Evolutionary conservation across 495 filamentous ascomycete species (phyloP).

Genomic region (Barbatosphaeria neglecta): DNA sequence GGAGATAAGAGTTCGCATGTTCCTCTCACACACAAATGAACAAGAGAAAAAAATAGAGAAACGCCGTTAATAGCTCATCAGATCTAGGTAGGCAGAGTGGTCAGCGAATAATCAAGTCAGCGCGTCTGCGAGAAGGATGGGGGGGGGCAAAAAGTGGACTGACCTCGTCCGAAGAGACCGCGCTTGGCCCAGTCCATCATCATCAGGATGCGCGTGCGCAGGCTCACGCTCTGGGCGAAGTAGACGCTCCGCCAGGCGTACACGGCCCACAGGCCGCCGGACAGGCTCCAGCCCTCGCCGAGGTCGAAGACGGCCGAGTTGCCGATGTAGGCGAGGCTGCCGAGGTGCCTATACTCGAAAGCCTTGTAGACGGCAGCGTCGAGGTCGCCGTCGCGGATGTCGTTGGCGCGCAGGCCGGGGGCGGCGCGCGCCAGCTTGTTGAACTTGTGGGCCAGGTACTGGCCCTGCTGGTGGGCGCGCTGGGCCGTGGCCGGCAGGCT

Average conservation of each 20-base stretch:
- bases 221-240: slow-evolving; percentile 94
- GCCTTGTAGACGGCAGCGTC: slow-evolving; percentile 91
- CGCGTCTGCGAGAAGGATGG: neutral
- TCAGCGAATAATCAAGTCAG: slow-evolving; percentile 14
- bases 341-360: slow-evolving; percentile 88
- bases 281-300: slow-evolving; percentile 57
- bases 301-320: slow-evolving; percentile 94
- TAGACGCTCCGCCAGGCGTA: slow-evolving; percentile 97
- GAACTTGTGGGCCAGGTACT: slow-evolving; percentile 88
- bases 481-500: slow-evolving; percentile 87
- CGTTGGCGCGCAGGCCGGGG: slow-evolving; percentile 65
- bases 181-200: slow-evolving; percentile 99
- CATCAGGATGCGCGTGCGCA: slow-evolving; percentile 77
- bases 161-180: slow-evolving; percentile 90
- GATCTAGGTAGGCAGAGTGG: slow-evolving; percentile 37
- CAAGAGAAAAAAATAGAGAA: neutral
- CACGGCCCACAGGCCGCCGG: slow-evolving; percentile 81
- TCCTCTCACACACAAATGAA: too few species aligned
- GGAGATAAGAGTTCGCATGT: too few species aligned
- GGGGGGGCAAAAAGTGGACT: slow-evolving; percentile 26
- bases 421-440: slow-evolving; percentile 77
- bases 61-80: slow-evolving; percentile 49
- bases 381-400: slow-evolving; percentile 77
- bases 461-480: slow-evolving; percentile 90
- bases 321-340: slow-evolving; percentile 88